These are phyloP conservation scores for Nicotiana knightiana DNA, from an alignment of 257 asterid genomes.

Conservation along the genomic window DNA sequence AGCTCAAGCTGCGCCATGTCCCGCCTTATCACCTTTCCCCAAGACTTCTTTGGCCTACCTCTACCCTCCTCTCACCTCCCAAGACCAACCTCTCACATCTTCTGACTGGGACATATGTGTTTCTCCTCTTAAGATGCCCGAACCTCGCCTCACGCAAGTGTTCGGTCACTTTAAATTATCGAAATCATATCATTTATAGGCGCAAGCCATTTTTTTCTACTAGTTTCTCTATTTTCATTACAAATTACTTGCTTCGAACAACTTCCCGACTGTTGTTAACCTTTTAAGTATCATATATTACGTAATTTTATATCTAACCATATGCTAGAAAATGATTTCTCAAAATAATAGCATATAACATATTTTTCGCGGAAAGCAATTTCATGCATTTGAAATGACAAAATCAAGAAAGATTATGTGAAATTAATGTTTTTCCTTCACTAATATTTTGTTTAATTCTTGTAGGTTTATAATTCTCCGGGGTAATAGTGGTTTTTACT, in stretches of 20 bases:
- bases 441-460: background rate
- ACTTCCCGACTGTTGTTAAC: background rate
- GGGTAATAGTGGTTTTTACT: constrained; percentile 64
- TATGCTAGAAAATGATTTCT: background rate
- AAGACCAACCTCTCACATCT: too few species aligned
- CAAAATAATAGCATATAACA: background rate
- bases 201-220: background rate
- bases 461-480: constrained; percentile 46
- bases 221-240: background rate
- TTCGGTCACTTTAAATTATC: background rate
- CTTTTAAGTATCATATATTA: background rate
- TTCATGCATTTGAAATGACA: background rate
- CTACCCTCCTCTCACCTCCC: too few species aligned
- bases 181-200: background rate
- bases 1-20: too few species aligned
- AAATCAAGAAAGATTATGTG: background rate
- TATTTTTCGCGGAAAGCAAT: background rate
- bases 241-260: background rate
- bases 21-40: too few species aligned
- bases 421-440: background rate
- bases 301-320: background rate
- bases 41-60: too few species aligned
- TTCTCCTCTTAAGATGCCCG: too few species aligned
- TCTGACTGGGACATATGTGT: too few species aligned
- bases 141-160: background rate